phyloP scores from a whole-genome alignment of 202 grass and related monocot species.

The Zizania palustris region DNA sequence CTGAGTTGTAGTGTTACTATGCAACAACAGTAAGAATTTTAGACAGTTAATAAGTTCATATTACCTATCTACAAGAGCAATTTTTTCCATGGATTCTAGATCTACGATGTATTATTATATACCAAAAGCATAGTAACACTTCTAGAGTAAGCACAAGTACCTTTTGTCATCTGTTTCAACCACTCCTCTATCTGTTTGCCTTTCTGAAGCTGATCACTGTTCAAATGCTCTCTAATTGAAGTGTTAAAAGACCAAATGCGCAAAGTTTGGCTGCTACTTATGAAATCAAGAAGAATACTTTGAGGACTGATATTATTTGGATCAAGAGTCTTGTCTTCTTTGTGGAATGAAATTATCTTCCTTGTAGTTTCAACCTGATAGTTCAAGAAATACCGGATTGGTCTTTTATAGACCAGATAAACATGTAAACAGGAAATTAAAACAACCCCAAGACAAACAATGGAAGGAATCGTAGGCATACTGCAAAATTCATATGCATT shows the following conservation, averaged over 20 bases:
- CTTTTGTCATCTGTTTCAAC: constrained; percentile 94
- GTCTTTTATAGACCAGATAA: constrained; percentile 2
- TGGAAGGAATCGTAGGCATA: constrained; percentile 19
- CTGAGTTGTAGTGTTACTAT: constrained; percentile 19
- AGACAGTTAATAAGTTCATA: constrained; percentile 17
- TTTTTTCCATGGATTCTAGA: constrained; percentile 19
- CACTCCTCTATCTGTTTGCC: constrained; percentile 98
- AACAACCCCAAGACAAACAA: constrained; percentile 23
- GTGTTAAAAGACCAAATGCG: constrained; percentile 95
- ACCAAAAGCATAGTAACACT: constrained; percentile 30
- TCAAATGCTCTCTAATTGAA: constrained; percentile 89
- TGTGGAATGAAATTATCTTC: constrained; percentile 99
- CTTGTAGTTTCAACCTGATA: constrained; percentile 88
- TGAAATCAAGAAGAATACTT: constrained; percentile 98
- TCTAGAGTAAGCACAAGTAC: constrained; percentile 50
- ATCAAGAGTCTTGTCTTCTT: constrained; percentile 93
- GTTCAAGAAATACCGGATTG: constrained; percentile 34
- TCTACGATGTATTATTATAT: constrained; percentile 7
- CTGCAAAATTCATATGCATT: not conserved
- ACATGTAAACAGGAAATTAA: constrained; percentile 24
- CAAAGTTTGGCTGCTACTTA: constrained; percentile 93
- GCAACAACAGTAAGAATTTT: constrained; percentile 17
- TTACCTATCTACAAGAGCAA: constrained; percentile 11
- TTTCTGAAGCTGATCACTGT: constrained; percentile 97
- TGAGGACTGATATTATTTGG: constrained; percentile 74